Evolutionary conservation across 257 asterid genomes (phyloP).

Genomic region (Fraxinus pennsylvanica): DNA sequence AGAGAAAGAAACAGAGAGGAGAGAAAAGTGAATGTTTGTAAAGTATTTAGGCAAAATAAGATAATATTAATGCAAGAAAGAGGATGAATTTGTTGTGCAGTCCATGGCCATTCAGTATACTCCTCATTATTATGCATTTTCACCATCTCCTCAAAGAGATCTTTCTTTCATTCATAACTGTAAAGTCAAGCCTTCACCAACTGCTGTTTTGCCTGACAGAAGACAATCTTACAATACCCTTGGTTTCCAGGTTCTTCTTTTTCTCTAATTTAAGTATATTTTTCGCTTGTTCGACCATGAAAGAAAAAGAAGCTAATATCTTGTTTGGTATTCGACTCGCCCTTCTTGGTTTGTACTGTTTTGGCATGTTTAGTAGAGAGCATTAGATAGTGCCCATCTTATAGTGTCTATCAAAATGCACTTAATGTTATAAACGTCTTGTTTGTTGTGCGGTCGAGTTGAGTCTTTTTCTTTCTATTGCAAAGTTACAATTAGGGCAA

Average conservation of each 20-base stretch:
- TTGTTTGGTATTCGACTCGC: too few species aligned
- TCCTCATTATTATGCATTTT: constrained; percentile 37
- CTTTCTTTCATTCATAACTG: constrained; percentile 29
- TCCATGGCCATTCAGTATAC: constrained; percentile 58
- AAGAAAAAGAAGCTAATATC: too few species aligned
- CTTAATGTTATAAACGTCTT: too few species aligned
- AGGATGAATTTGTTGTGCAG: constrained; percentile 56
- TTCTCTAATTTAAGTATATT: too few species aligned
- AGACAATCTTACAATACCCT: constrained; percentile 65
- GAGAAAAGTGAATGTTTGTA: constrained; percentile 8
- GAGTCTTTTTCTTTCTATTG: too few species aligned
- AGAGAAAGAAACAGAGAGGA: constrained; percentile 4
- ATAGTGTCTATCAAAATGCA: too few species aligned
- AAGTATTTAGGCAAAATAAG: constrained; percentile 20
- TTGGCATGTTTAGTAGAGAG: too few species aligned
- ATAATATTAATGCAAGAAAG: constrained; percentile 35
- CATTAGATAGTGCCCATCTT: too few species aligned
- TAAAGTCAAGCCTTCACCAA: constrained; percentile 45
- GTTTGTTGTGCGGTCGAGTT: too few species aligned
- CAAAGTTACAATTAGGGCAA: too few species aligned
- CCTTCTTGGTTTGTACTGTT: too few species aligned
- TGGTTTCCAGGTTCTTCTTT: constrained; percentile 61
- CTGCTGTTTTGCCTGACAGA: constrained; percentile 42
- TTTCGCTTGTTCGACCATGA: neutral
- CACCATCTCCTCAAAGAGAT: constrained; percentile 34